Evolutionary conservation across 73 alveolate genomes (phyloP), one percentile per base, ranked within the genome.

Genomic region (Paramecium sexaurelia): DNA sequence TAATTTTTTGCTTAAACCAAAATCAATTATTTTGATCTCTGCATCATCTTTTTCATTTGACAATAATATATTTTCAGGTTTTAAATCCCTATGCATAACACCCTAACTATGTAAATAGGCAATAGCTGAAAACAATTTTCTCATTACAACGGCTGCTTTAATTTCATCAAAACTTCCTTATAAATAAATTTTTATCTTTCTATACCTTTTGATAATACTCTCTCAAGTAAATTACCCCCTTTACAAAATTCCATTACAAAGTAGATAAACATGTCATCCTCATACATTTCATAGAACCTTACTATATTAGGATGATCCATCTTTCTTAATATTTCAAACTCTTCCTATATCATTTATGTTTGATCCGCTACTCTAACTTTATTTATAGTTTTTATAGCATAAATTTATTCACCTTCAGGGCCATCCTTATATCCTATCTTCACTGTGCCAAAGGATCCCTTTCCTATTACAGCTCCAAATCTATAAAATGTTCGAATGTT

Each of bases 61-160:
- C 17, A 94, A 39, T 67, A 94, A 92, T 35, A 94, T 82, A 87
- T 94, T 94, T 75, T 94, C 97, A 7, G 96, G 96, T 82, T 94
- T 94, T 35, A 94, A 78, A 78, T 94, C 97, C 33, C 97, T 84
- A 88, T 94, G 97, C 82, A 87, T 68, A 1, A 94, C 91, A 56
- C 93, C 92, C 61, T 91, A 78, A 67, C 92, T 92, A 87, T 94
- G 97, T 55, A 91, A 88, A 22, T 91, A 66, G 71, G 93, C 82
- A 5, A 92, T 90, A 20, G 83, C 87, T 37, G 93, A 86, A 86
- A 86, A 86, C 27, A 86, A 41, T 37, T 61, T 86, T 19, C 84
- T 75, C 88, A 86, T 86, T n/a, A 86, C 47, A 13, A 32, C n/a
- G 5, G 78, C 10, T 43, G 87, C 87, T 39, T 61, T 75, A 19